Percentiles rank a stretch among this genome's conserved stretches.
These are phyloP conservation scores for Dicorynia guianensis DNA, from an alignment of 306 rosid genomes.

Conservation along the genomic window DNA sequence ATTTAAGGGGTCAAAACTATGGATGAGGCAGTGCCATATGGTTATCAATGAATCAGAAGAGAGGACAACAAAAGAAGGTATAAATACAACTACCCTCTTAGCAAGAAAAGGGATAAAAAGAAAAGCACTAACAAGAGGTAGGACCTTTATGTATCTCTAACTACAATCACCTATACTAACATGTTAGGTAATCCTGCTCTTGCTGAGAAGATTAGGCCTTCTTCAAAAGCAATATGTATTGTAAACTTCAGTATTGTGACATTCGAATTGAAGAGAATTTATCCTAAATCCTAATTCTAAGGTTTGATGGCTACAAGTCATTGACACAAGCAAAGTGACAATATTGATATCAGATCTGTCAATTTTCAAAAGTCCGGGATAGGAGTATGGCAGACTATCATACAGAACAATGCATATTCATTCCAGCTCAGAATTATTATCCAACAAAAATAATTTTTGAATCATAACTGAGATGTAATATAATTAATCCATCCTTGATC, in stretches of 20 bases:
- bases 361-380: background rate
- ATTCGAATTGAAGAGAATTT: background rate
- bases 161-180: constrained; percentile 19
- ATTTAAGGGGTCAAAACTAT: background rate
- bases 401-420: background rate
- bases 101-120: too few relatives aligned
- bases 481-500: constrained; percentile 14
- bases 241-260: background rate
- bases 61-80: background rate
- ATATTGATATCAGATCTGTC: background rate
- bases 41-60: constrained; percentile 10
- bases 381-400: background rate
- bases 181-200: constrained; percentile 7
- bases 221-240: background rate
- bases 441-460: background rate
- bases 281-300: background rate
- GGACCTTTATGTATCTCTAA: background rate
- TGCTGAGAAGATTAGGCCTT: constrained; percentile 4
- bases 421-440: background rate
- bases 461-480: constrained; percentile 2
- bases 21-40: background rate
- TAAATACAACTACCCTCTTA: background rate
- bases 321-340: background rate
- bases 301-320: background rate
- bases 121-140: too few relatives aligned